A percentile compares a stretch with the other conserved stretches of the same genome.
Conservation (phyloP, 805 yeast species). For the Starmerella asiatica region DNA sequence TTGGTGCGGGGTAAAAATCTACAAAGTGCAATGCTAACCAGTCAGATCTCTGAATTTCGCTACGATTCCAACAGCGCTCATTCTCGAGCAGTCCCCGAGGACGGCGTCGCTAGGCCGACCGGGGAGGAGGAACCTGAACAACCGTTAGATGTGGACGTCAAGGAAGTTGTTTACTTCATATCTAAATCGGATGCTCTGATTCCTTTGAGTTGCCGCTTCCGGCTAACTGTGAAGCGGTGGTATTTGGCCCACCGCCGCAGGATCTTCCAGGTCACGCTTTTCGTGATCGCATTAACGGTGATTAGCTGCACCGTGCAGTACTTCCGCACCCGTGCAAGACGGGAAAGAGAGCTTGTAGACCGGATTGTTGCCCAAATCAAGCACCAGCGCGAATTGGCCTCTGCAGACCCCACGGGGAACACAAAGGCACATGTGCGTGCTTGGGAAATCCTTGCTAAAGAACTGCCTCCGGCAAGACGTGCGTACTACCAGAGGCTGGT, state of each 20-base stretch:
- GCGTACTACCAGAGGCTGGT: conserved; percentile 47
- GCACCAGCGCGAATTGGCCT: conserved; percentile 16
- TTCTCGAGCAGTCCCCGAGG: not conserved
- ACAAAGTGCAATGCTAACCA: conserved; percentile 5
- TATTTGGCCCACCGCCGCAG: conserved; percentile 7
- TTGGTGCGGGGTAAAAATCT: not conserved
- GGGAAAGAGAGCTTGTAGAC: conserved; percentile 3
- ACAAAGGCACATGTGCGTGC: conserved; percentile 12
- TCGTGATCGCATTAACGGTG: not conserved
- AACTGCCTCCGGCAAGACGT: conserved; percentile 4
- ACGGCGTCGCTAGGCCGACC: not conserved
- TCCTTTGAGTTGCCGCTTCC: conserved; percentile 14
- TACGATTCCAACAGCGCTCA: conserved; percentile 1
- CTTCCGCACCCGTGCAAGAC: conserved; percentile 1
- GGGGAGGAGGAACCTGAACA: not conserved
- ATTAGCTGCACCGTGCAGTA: not conserved
- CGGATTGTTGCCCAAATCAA: conserved; percentile 7
- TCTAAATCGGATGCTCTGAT: conserved; percentile 15
- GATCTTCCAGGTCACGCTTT: conserved; percentile 2
- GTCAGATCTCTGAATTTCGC: conserved; percentile 2
- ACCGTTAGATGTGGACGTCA: not conserved
- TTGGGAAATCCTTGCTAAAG: conserved; percentile 9
- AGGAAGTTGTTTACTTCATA: conserved; percentile 6
- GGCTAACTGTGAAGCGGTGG: conserved; percentile 12
- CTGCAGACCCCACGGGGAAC: conserved; percentile 13